Percentiles rank a stretch among this genome's conserved stretches.
Conservation (phyloP, 106 monocot genomes). For the Dioscorea zingiberensis region DNA sequence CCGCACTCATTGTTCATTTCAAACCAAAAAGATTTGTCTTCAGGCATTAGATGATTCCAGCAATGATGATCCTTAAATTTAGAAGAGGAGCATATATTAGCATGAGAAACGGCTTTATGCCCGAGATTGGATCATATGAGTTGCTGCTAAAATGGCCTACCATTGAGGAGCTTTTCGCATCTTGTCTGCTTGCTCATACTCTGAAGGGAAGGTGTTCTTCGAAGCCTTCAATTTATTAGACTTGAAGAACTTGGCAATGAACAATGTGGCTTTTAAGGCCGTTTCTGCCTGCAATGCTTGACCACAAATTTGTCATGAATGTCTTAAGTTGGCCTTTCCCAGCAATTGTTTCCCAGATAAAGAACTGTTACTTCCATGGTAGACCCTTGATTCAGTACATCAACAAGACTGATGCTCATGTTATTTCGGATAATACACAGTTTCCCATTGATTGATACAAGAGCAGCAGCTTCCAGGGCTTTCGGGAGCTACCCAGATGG, state of each 20-base stretch:
- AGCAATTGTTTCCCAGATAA: constrained; percentile 35
- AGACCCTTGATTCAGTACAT: constrained; percentile 15
- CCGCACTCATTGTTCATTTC: no score
- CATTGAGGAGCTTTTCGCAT: no score
- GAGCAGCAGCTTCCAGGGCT: constrained; percentile 21
- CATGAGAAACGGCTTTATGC: no score
- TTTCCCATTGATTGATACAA: constrained; percentile 26
- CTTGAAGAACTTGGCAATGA: constrained; percentile 56
- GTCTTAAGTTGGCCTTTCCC: constrained; percentile 28
- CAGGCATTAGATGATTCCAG: no score
- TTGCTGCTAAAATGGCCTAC: no score
- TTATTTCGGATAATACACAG: constrained; percentile 25
- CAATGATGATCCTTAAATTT: no score
- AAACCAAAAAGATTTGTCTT: no score
- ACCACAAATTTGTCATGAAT: constrained; percentile 47
- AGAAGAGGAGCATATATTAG: no score
- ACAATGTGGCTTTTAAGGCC: constrained; percentile 48
- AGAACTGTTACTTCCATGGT: constrained; percentile 12
- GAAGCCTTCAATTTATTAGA: constrained; percentile 8
- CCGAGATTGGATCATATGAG: no score
- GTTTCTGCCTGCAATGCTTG: constrained; percentile 35
- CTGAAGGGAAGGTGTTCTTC: neutral
- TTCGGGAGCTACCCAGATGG: constrained; percentile 19
- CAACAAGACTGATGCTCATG: constrained; percentile 20
- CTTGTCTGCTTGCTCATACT: no score